Evolutionary conservation across 2,329 filamentous ascomycete genomes (phyloP), one percentile per base, ranked within the genome.

Genomic region (Calonectria hongkongensis): DNA sequence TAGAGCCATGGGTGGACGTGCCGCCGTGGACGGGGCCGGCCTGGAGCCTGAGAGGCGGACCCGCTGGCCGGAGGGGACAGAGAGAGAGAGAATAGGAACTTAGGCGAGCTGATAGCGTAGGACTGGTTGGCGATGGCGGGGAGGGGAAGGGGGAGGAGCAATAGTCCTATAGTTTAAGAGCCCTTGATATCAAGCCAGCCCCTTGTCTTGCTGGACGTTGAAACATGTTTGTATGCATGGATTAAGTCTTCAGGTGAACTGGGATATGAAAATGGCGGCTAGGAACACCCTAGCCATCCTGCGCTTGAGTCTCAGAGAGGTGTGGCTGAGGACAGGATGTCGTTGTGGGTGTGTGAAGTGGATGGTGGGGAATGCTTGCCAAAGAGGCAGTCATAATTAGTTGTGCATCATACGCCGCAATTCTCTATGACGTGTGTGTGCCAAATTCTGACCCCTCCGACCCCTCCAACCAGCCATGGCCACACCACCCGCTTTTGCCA

Each of bases 391-490:
- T 47, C 58, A 63, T 27, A 63, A 63, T 45, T 63, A 63, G 58
- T 25, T n/a, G 58, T 7, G 18, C 28, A 47, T 1, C 4, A 13
- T 25, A 48, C 9, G 21, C 16, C 18, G 36, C 9, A 2, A 27
- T 2, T 15, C 47, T 7, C 12, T 13, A 10, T 16, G 1, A 12
- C 41, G 27, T 41, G 54, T 62, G 66, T 21, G 27, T n/a, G 13
- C 13, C 15, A 3, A 48, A 54, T 71, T 64, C 30, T 64, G 64
- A 25, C 69, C 30, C 18, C 39, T 25, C 36, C 30, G 70, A 73
- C 77, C 77, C 77, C 77, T 79, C 64, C 43, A 63, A 25, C 64
- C 68, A 66, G 41, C 63, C 63, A 21, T 30, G 27, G 8, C 28
- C 27, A 21, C 45, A 18, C 39, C 39, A 41, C 50, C 70, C 45